These are phyloP conservation scores for Leptomonas seymouri DNA, from an alignment of 208 protist genomes.

Conservation along the genomic window DNA sequence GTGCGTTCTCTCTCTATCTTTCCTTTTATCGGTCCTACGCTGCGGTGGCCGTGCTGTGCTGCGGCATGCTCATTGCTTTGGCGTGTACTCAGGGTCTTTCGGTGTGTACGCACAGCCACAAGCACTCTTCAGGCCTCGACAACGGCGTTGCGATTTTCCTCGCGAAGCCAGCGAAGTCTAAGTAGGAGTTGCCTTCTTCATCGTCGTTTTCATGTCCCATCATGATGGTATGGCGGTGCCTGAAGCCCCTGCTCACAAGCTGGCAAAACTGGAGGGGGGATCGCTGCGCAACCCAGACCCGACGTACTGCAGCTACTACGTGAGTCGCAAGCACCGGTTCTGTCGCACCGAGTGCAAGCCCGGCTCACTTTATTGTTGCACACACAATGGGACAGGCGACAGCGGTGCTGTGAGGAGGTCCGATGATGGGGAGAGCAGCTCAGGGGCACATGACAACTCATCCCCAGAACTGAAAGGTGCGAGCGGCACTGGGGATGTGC, in stretches of 20 bases:
- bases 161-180: too few relatives aligned
- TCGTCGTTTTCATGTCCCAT: background rate
- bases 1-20: background rate
- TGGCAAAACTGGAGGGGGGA: slow-evolving; percentile 14
- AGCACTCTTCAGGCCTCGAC: too few relatives aligned
- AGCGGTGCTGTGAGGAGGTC: background rate
- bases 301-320: slow-evolving; percentile 59
- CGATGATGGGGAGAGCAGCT: background rate
- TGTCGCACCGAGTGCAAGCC: slow-evolving; percentile 51
- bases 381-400: slow-evolving; percentile 32
- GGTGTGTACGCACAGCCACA: too few relatives aligned
- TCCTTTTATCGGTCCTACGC: slow-evolving; percentile 2
- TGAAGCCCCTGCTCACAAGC: slow-evolving; percentile 11
- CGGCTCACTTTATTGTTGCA: slow-evolving; percentile 60
- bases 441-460: background rate
- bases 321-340: slow-evolving; percentile 71
- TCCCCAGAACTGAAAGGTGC: background rate
- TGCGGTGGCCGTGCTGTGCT: too few relatives aligned
- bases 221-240: background rate
- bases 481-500: slow-evolving; percentile 6
- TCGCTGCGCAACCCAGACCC: slow-evolving; percentile 54
- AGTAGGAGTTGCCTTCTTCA: background rate
- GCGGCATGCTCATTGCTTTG: too few relatives aligned
- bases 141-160: background rate
- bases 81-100: too few relatives aligned